Conservation (phyloP, 2,329 filamentous ascomycete genomes). For the Apiospora pterosperma region DNA sequence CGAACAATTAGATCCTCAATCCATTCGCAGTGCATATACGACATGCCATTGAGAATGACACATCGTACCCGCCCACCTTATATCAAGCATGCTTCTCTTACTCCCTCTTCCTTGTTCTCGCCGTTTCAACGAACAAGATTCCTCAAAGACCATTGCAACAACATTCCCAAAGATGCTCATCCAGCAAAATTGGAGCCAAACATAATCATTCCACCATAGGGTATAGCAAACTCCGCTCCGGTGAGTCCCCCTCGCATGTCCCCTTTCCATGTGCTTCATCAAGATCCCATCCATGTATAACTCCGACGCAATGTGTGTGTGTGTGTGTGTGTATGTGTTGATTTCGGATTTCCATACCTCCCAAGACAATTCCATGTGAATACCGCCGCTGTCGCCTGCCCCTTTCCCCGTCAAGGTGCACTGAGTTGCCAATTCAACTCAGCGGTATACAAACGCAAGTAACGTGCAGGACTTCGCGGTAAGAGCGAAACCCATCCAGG, state of each 20-base stretch:
- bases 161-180: background rate
- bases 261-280: conserved; percentile 4
- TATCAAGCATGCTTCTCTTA: background rate
- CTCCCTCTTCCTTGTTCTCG: background rate
- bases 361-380: background rate
- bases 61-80: background rate
- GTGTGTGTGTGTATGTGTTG: background rate
- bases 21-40: background rate
- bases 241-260: background rate
- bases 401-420: background rate
- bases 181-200: background rate
- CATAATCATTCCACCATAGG: conserved; percentile 1
- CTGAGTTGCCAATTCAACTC: background rate
- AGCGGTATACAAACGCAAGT: background rate
- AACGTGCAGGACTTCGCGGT: background rate
- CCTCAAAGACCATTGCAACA: background rate
- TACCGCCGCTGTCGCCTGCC: background rate
- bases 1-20: background rate
- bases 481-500: background rate
- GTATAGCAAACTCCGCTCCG: conserved; percentile 8
- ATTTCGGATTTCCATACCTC: background rate
- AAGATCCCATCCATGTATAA: conserved; percentile 2
- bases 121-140: background rate
- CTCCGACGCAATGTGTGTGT: conserved; percentile 4
- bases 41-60: background rate